These are phyloP conservation scores for Fusarium dimerum DNA, from an alignment of 2,329 filamentous ascomycete species.

Conservation along the genomic window DNA sequence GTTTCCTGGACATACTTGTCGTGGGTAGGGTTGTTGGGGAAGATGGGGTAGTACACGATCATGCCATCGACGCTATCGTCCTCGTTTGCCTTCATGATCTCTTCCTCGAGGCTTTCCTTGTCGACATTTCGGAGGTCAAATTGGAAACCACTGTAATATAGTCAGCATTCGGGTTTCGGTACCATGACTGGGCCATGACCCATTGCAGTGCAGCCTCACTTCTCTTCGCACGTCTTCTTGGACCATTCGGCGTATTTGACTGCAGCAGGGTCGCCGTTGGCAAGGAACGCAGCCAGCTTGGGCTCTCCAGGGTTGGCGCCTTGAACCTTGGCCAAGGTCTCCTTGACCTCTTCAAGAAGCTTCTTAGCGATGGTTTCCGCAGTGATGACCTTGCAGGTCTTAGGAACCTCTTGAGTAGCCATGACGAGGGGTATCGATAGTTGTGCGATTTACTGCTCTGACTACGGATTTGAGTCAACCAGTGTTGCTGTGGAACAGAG, in stretches of 20 bases:
- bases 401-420: slow-evolving; percentile 45
- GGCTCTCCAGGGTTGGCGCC: slow-evolving; percentile 59
- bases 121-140: slow-evolving; percentile 84
- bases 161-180: slow-evolving; percentile 23
- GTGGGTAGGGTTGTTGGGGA: slow-evolving; percentile 74
- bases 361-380: slow-evolving; percentile 84
- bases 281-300: slow-evolving; percentile 85
- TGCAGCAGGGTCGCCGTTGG: slow-evolving; percentile 88
- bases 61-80: slow-evolving; percentile 80
- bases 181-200: slow-evolving; percentile 20
- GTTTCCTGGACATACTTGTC: slow-evolving; percentile 97
- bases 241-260: slow-evolving; percentile 97
- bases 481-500: neutral
- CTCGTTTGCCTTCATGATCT: slow-evolving; percentile 80
- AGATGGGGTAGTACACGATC: slow-evolving; percentile 98
- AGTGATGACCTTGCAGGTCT: slow-evolving; percentile 90
- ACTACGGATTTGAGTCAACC: neutral
- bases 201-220: slow-evolving; percentile 61
- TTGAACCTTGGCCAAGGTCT: slow-evolving; percentile 71
- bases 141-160: slow-evolving; percentile 70
- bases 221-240: slow-evolving; percentile 91
- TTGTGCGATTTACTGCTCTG: neutral
- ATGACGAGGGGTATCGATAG: slow-evolving; percentile 15
- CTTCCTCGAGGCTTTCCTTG: slow-evolving; percentile 88
- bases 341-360: slow-evolving; percentile 75